Evolutionary conservation across 1,284 basidiomycete species (phyloP).

Genomic region (Rugosomyces carneus): DNA sequence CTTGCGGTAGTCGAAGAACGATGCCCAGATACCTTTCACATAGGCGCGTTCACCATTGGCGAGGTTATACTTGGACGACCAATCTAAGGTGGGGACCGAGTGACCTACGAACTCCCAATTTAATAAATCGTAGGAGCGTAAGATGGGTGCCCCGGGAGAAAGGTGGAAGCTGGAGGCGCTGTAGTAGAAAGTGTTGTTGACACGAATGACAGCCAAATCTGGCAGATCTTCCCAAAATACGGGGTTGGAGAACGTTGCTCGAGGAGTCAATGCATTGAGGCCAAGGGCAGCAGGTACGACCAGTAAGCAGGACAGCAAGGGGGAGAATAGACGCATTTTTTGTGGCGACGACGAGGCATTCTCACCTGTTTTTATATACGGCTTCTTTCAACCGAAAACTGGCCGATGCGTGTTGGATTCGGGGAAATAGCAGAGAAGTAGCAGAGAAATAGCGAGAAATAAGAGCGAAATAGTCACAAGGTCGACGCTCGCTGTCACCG

Average conservation of each 20-base stretch:
- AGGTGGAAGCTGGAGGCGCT: background rate
- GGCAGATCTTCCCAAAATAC: background rate
- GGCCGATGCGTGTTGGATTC: background rate
- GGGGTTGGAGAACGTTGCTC: background rate
- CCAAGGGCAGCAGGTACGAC: background rate
- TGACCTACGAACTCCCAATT: background rate
- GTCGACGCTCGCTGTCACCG: no score
- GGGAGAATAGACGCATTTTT: background rate
- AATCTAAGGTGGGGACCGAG: background rate
- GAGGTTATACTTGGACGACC: background rate
- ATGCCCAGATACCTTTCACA: background rate
- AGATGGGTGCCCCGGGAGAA: background rate
- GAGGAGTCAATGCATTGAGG: background rate
- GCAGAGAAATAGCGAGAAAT: no score
- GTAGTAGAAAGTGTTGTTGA: background rate
- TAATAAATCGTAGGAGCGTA: background rate
- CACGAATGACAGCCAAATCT: background rate
- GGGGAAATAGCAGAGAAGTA: background rate
- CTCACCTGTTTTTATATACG: no score
- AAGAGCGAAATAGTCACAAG: background rate
- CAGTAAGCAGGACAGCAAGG: background rate
- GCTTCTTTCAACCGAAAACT: no score
- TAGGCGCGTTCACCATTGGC: background rate
- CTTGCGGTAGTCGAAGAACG: background rate
- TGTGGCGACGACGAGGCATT: no score